Percentiles rank a stretch among this genome's conserved stretches.
phyloP scores from a whole-genome alignment of 768 basidiomycete genomes.

The Leccinellum albellum region DNA sequence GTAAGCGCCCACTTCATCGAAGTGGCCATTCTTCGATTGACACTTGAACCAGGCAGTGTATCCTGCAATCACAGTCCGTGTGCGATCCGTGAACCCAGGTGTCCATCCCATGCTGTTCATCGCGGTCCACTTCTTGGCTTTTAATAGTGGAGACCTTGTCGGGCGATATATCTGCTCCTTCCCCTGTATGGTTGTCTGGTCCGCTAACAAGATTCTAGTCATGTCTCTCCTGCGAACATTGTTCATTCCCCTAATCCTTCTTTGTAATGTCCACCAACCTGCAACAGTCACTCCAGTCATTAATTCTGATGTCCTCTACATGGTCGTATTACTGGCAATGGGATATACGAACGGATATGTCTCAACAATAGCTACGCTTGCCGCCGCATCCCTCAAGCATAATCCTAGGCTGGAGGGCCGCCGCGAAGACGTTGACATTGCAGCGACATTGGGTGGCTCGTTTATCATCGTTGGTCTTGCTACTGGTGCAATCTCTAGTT shows the following conservation, averaged over 20 bases:
- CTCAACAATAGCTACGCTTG: constrained; percentile 75
- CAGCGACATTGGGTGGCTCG: constrained; percentile 79
- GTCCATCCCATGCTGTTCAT: constrained; percentile 81
- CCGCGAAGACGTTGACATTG: constrained; percentile 80
- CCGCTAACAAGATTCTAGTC: constrained; percentile 53
- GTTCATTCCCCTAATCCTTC: constrained; percentile 84
- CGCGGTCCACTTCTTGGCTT: constrained; percentile 72
- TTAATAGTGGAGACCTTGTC: constrained; percentile 67
- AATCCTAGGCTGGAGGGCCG: constrained; percentile 68
- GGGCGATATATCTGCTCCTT: constrained; percentile 70
- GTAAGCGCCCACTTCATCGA: constrained; percentile 38
- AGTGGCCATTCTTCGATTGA: constrained; percentile 3
- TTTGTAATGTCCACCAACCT: constrained; percentile 75
- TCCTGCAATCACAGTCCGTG: constrained; percentile 80
- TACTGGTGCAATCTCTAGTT: constrained; percentile 75
- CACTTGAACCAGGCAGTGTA: constrained; percentile 64
- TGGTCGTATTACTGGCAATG: constrained; percentile 68
- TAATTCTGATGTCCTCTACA: constrained; percentile 72
- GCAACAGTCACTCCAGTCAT: constrained; percentile 41
- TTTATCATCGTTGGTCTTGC: constrained; percentile 74
- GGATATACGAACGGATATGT: constrained; percentile 83
- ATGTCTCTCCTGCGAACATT: constrained; percentile 69
- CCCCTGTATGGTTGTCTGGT: constrained; percentile 66
- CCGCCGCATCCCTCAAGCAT: constrained; percentile 75
- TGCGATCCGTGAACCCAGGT: constrained; percentile 60